A percentile compares a stretch with the other conserved stretches of the same genome.
Evolutionary conservation across 768 basidiomycete species (phyloP).

Genomic region (Leccinum variicolor): DNA sequence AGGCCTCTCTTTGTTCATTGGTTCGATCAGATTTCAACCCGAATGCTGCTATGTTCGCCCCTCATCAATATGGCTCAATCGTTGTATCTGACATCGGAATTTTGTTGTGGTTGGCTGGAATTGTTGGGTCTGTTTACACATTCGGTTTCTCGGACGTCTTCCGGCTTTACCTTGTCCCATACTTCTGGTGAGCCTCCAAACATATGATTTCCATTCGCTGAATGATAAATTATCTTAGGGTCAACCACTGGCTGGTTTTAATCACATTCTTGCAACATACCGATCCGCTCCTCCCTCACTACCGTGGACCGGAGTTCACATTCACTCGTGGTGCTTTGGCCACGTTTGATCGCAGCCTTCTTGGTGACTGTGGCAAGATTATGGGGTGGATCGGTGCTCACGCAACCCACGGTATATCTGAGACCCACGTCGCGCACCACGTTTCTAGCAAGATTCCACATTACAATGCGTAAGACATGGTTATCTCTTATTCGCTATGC

Average conservation of each 20-base stretch:
- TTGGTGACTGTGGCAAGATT: slow-evolving; percentile 74
- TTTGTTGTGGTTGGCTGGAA: slow-evolving; percentile 60
- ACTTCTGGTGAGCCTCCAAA: slow-evolving; percentile 58
- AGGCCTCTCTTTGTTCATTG: not conserved
- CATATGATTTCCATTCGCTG: not conserved
- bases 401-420: slow-evolving; percentile 88
- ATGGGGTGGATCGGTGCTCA: slow-evolving; percentile 85
- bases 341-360: slow-evolving; percentile 81
- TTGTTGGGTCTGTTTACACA: slow-evolving; percentile 53
- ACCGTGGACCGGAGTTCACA: slow-evolving; percentile 84
- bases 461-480: slow-evolving; percentile 63
- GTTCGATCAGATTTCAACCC: slow-evolving; percentile 67
- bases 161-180: slow-evolving; percentile 81
- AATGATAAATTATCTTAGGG: slow-evolving; percentile 37
- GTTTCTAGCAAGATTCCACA: slow-evolving; percentile 95
- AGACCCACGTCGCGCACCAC: slow-evolving; percentile 93
- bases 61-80: slow-evolving; percentile 74
- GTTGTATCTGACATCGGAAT: slow-evolving; percentile 83
- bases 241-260: slow-evolving; percentile 92
- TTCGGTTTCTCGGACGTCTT: slow-evolving; percentile 72
- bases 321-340: slow-evolving; percentile 92
- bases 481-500: not conserved
- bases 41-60: slow-evolving; percentile 73
- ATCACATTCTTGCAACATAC: slow-evolving; percentile 99
- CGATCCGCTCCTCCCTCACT: slow-evolving; percentile 92